Base-by-base conservation (phyloP, 164 flowering plant species). In the Brasenia schreberi region DNA sequence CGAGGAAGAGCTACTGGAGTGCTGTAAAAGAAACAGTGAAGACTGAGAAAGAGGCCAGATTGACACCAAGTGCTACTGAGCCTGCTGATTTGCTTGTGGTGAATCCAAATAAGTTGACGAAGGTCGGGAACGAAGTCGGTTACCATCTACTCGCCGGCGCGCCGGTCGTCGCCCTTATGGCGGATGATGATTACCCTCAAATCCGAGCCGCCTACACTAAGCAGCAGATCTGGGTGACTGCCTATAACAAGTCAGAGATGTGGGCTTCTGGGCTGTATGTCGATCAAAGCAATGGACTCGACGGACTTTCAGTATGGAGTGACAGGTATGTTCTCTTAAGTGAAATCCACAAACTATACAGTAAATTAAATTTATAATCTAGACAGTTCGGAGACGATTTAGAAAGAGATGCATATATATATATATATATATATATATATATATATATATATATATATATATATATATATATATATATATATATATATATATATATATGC, bases 141-240 rank as follows among this genome's bases (percentile, higher is more conserved):
- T 7, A 43, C 86, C 39, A 33, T 33, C 39, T 33, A 33, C 39
- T 33, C 39, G 39, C 39, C 39, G 39, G 39, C 0, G 87, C 84
- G 7, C 64, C 81, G 56, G 82, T 69, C 3, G 17, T 53, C 19
- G 68, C 90, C 4, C 78, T 90, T 27, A 52, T 88, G 52, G 43
- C 78, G 0, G 87, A 80, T 19, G 94, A 90, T 66, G 97, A 88
- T 74, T 87, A 78, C 56, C 85, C 90, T 0, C 89, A 90, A 66
- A 84, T 77, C 1, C 77, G 92, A 0, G 85, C 79, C 0, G 72
- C 89, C 19, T 88, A 77, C 67, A 86, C 85, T 1, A 83, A 85
- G 67, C 82, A 86, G 56, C 56, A 49, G 56, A 49, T 49, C 10
- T 49, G 56, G 56, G 56, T 49, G 16, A 49, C 56, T 49, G 12